Evolutionary conservation across 306 rosid species (phyloP).

Genomic region (Cucurbita maxima): DNA sequence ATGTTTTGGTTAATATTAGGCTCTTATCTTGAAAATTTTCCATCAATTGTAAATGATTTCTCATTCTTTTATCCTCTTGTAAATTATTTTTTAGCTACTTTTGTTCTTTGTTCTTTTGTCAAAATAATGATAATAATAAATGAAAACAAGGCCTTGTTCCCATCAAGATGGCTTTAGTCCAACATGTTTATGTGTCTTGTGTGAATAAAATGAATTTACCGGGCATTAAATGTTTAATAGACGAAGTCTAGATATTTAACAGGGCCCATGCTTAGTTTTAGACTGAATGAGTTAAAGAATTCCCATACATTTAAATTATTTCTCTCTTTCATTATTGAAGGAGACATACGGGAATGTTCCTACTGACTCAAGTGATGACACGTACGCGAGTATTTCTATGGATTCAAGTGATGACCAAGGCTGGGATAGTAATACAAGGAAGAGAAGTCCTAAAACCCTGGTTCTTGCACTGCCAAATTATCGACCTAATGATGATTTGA

Average conservation of each 20-base stretch:
- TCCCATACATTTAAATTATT: constrained; percentile 11
- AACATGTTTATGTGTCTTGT: neutral
- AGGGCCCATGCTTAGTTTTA: neutral
- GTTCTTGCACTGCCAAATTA: constrained; percentile 12
- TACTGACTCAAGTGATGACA: constrained; percentile 66
- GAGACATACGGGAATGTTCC: constrained; percentile 46
- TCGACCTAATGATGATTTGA: constrained; percentile 21
- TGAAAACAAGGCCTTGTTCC: neutral
- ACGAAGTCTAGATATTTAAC: neutral
- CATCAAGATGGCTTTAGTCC: neutral
- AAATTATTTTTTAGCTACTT: neutral
- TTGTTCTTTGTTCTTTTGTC: neutral
- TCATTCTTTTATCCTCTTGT: neutral
- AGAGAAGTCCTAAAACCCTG: neutral
- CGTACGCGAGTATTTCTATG: constrained; percentile 37
- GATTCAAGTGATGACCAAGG: constrained; percentile 7
- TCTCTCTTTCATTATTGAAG: constrained; percentile 27
- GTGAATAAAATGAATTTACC: no score
- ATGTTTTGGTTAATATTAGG: neutral
- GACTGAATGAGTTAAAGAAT: neutral
- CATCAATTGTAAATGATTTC: neutral
- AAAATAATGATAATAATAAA: neutral
- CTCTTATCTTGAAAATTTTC: neutral
- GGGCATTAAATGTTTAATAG: neutral
- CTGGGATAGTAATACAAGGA: neutral